Base-by-base conservation (phyloP, 2,329 filamentous ascomycete species). In the Fonsecaea pugnacius region DNA sequence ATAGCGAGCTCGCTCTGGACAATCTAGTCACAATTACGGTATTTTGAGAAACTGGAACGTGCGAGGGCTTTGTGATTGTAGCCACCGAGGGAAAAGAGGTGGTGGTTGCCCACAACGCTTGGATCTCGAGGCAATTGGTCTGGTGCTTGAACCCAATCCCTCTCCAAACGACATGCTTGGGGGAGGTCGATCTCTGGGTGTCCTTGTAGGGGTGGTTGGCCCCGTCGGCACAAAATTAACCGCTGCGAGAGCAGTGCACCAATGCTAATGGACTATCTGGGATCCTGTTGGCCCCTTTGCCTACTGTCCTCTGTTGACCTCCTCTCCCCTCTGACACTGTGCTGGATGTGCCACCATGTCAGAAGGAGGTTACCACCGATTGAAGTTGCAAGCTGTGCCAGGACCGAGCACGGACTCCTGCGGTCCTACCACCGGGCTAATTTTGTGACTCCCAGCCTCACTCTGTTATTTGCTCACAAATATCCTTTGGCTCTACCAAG, bases 361-460 rank as follows among this genome's bases (percentile, higher is more conserved):
- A 27, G 9, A 27, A 48, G 10, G 9, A 48, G 18, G 7, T 18
- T 27, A 48, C 21, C 18, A 24, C 43, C 27, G 5, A 46, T 46
- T 10, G n/a, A 48, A 27, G 21, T 12, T 48, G 18, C 43, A 14
- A 27, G 43, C 18, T 10, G 40, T 24, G 18, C 43, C 21, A 4
- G 18, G 18, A 27, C 43, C 5, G 43, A 27, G 18, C 43, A 48
- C 21, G 21, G 10, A 10, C 43, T 48, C 12, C n/a, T 48, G 8
- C 12, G 21, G 43, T 21, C 24, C 43, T 12, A 33, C 30, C 12
- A 30, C 35, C 18, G 32, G 57, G 7, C 46, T 21, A 36, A 40
- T 8, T 33, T 10, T 27, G 18, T 33, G 24, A 24, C 46, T 33
- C 6, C 50, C 46, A 51, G 57, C 57, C 43, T 59, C 57, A 52